Conservation (phyloP, 805 yeast species). For the Candida endomychidarum region DNA sequence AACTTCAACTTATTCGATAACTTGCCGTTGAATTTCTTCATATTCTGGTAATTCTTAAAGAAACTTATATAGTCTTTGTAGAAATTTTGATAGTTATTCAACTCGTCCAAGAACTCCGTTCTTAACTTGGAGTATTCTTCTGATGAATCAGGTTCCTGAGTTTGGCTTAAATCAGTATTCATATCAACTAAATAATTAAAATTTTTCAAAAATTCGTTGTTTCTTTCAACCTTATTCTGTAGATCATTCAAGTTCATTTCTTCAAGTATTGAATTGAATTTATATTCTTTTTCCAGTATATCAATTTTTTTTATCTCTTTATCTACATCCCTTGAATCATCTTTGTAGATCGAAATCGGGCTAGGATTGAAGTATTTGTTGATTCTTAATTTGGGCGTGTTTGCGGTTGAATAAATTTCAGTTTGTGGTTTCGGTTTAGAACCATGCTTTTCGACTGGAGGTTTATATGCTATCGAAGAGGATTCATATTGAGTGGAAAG, state of each 20-base stretch:
- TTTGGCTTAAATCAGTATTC: conserved; percentile 11
- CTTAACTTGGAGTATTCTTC: conserved; percentile 22
- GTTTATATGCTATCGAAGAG: too few species aligned
- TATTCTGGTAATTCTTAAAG: conserved; percentile 26
- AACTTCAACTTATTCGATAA: conserved; percentile 17
- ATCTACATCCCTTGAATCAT: conserved; percentile 1
- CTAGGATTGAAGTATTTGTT: conserved; percentile 1
- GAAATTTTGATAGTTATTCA: conserved; percentile 25
- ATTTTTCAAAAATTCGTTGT: conserved; percentile 19
- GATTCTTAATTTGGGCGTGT: not conserved
- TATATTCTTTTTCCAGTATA: conserved; percentile 11
- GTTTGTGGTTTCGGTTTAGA: not conserved
- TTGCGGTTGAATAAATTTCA: not conserved
- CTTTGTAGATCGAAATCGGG: conserved; percentile 5
- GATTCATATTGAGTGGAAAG: too few species aligned
- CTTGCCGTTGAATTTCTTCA: conserved; percentile 10
- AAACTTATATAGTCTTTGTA: conserved; percentile 32
- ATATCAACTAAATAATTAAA: conserved; percentile 23
- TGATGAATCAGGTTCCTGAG: not conserved
- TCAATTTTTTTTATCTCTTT: conserved; percentile 11
- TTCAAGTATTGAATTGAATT: conserved; percentile 4
- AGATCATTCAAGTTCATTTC: conserved; percentile 12
- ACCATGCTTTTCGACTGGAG: too few species aligned
- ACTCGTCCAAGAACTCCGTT: conserved; percentile 28
- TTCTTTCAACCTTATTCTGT: conserved; percentile 10